Conservation (phyloP, 2,329 filamentous ascomycete genomes). For the Talaromyces sp. region DNA sequence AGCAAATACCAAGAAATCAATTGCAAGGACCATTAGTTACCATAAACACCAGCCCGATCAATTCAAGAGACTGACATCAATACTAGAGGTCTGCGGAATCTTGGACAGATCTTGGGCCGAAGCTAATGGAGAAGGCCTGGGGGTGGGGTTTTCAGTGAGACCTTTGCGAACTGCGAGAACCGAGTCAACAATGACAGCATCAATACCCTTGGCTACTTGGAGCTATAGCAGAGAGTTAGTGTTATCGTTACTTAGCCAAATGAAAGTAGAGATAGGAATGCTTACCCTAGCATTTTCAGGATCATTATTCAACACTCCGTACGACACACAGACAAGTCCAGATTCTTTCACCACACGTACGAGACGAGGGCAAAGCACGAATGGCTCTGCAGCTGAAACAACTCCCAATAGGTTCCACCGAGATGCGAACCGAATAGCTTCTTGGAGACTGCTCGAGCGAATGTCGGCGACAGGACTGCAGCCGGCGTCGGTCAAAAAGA, state of each 20-base stretch:
- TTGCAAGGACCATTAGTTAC: neutral
- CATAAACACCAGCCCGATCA: neutral
- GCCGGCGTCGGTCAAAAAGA: conserved; percentile 90
- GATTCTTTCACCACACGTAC: conserved; percentile 92
- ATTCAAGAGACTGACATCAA: neutral
- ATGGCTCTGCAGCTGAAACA: conserved; percentile 78
- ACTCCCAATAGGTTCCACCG: conserved; percentile 93
- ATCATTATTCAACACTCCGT: conserved; percentile 87
- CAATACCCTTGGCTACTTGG: conserved; percentile 92
- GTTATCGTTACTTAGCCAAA: neutral
- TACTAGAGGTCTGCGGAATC: neutral
- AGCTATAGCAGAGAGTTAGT: conserved; percentile 48
- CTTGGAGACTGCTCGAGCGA: conserved; percentile 82
- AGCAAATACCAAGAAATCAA: neutral
- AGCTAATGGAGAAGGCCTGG: conserved; percentile 17
- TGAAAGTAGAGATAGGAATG: conserved; percentile 3
- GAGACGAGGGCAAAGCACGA: conserved; percentile 81
- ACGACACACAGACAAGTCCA: conserved; percentile 89
- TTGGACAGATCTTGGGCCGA: neutral
- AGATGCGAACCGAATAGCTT: conserved; percentile 89
- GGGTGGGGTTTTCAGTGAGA: conserved; percentile 50
- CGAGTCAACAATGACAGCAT: conserved; percentile 94
- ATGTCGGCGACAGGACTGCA: conserved; percentile 78
- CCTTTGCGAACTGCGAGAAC: conserved; percentile 90
- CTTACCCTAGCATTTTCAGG: conserved; percentile 76